These are phyloP conservation scores for Chytriomyces confervae DNA, from an alignment of 192 early-diverging fungal genomes.

Conservation along the genomic window DNA sequence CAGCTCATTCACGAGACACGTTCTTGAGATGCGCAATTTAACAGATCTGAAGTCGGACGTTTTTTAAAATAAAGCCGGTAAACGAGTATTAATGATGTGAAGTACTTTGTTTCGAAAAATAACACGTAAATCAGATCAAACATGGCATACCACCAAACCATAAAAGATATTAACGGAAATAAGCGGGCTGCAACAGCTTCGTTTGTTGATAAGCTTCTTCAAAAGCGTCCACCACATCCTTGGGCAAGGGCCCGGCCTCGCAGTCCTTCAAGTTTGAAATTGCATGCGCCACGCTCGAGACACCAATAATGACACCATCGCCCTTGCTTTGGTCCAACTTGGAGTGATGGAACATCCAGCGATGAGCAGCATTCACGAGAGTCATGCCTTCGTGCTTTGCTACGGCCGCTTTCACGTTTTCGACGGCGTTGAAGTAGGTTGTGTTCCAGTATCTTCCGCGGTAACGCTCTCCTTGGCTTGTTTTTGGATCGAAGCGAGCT, in stretches of 20 bases:
- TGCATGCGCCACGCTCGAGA: constrained; percentile 53
- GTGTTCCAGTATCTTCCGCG: constrained; percentile 51
- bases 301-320: constrained; percentile 59
- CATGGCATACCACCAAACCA: not conserved
- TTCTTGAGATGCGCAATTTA: constrained; percentile 28
- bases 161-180: constrained; percentile 25
- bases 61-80: too few relatives aligned
- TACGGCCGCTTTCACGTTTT: constrained; percentile 46
- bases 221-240: constrained; percentile 54
- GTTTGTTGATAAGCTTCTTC: constrained; percentile 62
- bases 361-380: constrained; percentile 45
- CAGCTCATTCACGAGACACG: constrained; percentile 34
- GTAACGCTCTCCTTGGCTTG: constrained; percentile 45
- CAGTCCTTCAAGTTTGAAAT: constrained; percentile 55
- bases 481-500: constrained; percentile 44
- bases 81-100: too few relatives aligned
- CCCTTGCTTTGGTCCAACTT: constrained; percentile 42
- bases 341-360: constrained; percentile 57
- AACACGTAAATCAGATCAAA: not conserved
- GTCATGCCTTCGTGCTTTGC: constrained; percentile 43
- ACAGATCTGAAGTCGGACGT: too few relatives aligned
- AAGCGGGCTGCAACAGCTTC: constrained; percentile 21
- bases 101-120: not conserved
- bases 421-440: constrained; percentile 62
- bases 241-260: constrained; percentile 59